Percentiles rank a stretch among this genome's conserved stretches.
phyloP scores from a whole-genome alignment of 176 grass and related monocot species.

The Triticum dicoccoides region DNA sequence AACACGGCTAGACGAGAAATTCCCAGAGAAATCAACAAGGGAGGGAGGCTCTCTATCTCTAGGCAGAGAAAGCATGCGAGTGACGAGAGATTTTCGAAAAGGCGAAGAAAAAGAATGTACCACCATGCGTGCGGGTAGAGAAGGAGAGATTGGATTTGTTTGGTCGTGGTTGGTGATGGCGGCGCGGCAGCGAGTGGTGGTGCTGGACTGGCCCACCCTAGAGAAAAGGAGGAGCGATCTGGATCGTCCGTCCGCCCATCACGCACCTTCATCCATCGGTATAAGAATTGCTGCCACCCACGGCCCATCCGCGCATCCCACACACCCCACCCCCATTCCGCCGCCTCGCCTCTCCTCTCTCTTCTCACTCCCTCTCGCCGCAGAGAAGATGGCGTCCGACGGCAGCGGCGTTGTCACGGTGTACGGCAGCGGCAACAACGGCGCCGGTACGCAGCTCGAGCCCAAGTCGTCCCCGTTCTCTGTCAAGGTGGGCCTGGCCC shows the following conservation, averaged over 20 bases:
- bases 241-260: conserved; percentile 1
- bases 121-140: background rate
- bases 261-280: background rate
- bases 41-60: background rate
- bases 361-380: background rate
- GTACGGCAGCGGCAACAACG: conserved; percentile 43
- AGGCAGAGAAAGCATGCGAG: background rate
- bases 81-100: background rate
- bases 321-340: background rate
- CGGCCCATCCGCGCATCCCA: background rate
- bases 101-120: no score
- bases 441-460: conserved; percentile 24
- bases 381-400: conserved; percentile 26
- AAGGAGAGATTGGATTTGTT: conserved; percentile 15
- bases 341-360: background rate
- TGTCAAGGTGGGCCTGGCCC: conserved; percentile 51
- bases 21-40: background rate
- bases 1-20: background rate
- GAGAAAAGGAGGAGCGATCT: background rate
- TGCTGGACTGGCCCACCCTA: conserved; percentile 5
- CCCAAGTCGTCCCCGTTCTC: conserved; percentile 39
- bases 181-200: conserved; percentile 13
- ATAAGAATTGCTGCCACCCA: background rate
- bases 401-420: conserved; percentile 67
- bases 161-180: background rate